Evolutionary conservation across 768 basidiomycete genomes (phyloP).

Genomic region (Clitopilus passeckerianus): DNA sequence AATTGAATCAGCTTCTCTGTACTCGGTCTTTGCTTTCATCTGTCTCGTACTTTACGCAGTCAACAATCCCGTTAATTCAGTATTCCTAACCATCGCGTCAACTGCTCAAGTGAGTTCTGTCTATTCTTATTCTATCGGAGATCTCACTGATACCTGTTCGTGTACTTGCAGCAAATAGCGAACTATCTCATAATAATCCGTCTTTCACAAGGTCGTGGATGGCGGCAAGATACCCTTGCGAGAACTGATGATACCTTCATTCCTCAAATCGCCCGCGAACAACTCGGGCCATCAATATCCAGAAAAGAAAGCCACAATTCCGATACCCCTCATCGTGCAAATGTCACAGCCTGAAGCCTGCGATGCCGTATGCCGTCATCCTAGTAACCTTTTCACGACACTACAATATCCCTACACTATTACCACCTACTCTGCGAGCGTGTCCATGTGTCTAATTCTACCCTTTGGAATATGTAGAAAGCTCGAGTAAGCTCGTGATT

Average conservation of each 20-base stretch:
- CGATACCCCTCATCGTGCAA: too few species aligned
- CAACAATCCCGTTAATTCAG: constrained; percentile 12
- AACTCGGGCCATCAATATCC: neutral
- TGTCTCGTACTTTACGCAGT: neutral
- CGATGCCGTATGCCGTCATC: too few species aligned
- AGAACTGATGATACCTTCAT: neutral
- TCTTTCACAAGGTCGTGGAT: constrained; percentile 40
- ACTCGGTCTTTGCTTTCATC: neutral
- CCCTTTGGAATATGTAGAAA: too few species aligned
- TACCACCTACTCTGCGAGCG: too few species aligned
- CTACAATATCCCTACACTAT: too few species aligned
- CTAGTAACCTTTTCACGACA: too few species aligned
- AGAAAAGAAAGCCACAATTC: neutral
- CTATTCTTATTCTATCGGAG: neutral
- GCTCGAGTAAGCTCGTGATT: too few species aligned
- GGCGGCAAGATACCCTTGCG: constrained; percentile 24
- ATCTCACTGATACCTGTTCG: neutral
- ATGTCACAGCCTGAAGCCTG: too few species aligned
- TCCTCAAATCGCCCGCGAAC: neutral
- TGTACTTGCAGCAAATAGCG: constrained; percentile 33
- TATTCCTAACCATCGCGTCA: constrained; percentile 21
- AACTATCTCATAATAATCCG: constrained; percentile 43
- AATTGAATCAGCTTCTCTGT: neutral
- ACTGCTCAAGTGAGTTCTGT: constrained; percentile 17
- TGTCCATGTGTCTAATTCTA: too few species aligned